Percentiles rank a stretch among this genome's conserved stretches.
Evolutionary conservation across 805 yeast genomes (phyloP).

Genomic region (Candida insectalens): DNA sequence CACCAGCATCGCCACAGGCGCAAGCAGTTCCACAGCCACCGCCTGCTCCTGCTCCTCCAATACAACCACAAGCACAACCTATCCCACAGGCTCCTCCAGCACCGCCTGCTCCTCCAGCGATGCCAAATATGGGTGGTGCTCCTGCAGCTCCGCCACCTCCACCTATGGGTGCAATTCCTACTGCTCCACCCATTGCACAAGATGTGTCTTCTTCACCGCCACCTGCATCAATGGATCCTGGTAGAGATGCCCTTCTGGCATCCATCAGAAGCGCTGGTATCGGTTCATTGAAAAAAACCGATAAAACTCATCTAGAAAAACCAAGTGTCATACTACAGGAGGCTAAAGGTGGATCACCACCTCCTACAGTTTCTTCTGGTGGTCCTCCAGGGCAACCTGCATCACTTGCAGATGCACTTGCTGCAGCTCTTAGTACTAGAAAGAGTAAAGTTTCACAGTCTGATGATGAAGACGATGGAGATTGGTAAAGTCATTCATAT

Average conservation of each 20-base stretch:
- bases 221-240: slow-evolving; percentile 20
- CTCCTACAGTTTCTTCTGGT: slow-evolving; percentile 24
- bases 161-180: slow-evolving; percentile 15
- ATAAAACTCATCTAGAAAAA: slow-evolving; percentile 71
- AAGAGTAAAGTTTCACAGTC: slow-evolving; percentile 74
- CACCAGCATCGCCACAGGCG: neutral
- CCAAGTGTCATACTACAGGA: slow-evolving; percentile 69
- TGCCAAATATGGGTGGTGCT: slow-evolving; percentile 24
- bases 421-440: slow-evolving; percentile 72
- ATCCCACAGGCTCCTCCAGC: slow-evolving; percentile 10
- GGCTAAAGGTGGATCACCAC: slow-evolving; percentile 52
- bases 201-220: slow-evolving; percentile 16
- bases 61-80: slow-evolving; percentile 5
- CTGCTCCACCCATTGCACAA: slow-evolving; percentile 23
- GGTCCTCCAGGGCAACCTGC: slow-evolving; percentile 38
- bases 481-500: slow-evolving; percentile 36
- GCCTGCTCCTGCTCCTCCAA: slow-evolving; percentile 9
- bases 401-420: slow-evolving; percentile 26
- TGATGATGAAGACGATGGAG: slow-evolving; percentile 84
- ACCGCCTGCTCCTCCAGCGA: slow-evolving; percentile 7
- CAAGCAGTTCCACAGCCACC: slow-evolving; percentile 7
- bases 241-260: slow-evolving; percentile 75
- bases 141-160: slow-evolving; percentile 31
- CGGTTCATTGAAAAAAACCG: slow-evolving; percentile 62
- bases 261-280: slow-evolving; percentile 80